phyloP scores from a whole-genome alignment of 2,329 filamentous ascomycete species.

The Arthrobotrys iridis region DNA sequence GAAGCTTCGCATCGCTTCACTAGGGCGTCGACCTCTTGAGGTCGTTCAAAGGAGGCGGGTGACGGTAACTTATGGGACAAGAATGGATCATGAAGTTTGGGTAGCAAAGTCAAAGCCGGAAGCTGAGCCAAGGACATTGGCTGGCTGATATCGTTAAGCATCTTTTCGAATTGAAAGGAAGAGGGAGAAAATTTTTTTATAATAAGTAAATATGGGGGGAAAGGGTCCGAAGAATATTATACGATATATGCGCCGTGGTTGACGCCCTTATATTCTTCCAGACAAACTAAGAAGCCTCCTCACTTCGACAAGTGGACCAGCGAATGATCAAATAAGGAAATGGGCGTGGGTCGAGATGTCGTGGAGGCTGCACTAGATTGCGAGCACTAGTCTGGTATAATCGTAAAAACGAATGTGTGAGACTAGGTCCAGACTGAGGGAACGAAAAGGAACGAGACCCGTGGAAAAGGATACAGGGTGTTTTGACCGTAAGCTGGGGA shows the following conservation, averaged over 20 bases:
- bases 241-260: slow-evolving; percentile 54
- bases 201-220: slow-evolving; percentile 30
- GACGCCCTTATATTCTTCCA: slow-evolving; percentile 50
- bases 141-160: slow-evolving; percentile 51
- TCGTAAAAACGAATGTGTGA: slow-evolving; percentile 44
- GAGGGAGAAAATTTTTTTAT: no score
- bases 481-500: slow-evolving; percentile 53
- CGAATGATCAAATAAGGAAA: slow-evolving; percentile 47
- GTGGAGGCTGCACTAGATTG: slow-evolving; percentile 44
- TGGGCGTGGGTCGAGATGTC: slow-evolving; percentile 49
- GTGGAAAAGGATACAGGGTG: slow-evolving; percentile 54
- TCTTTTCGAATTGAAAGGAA: slow-evolving; percentile 31
- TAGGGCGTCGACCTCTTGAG: slow-evolving; percentile 52
- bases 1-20: slow-evolving; percentile 55
- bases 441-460: slow-evolving; percentile 48
- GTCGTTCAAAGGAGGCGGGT: slow-evolving; percentile 47
- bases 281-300: slow-evolving; percentile 43
- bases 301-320: slow-evolving; percentile 44
- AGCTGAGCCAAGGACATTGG: slow-evolving; percentile 52
- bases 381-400: slow-evolving; percentile 49
- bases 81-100: slow-evolving; percentile 53
- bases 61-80: slow-evolving; percentile 48
- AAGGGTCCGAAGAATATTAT: slow-evolving; percentile 42
- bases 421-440: slow-evolving; percentile 33
- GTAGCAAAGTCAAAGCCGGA: slow-evolving; percentile 46